Percentiles rank a stretch among this genome's conserved stretches.
These are phyloP conservation scores for Fragilaria crotonensis DNA, from an alignment of 108 stramenopile species.

Conservation along the genomic window DNA sequence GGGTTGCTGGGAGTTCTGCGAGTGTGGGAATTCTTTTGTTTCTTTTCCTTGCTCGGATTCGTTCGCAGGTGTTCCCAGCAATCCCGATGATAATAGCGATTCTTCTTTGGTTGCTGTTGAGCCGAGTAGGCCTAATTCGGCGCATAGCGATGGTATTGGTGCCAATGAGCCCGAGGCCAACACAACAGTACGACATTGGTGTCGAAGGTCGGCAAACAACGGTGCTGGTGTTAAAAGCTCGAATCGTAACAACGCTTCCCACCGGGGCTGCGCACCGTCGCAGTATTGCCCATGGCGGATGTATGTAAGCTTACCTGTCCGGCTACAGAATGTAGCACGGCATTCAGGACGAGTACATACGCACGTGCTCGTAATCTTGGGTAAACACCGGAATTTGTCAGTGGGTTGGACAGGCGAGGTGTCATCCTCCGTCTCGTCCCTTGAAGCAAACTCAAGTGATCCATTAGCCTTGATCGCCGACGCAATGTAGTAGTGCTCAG, in stretches of 20 bases:
- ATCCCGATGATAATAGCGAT: not conserved
- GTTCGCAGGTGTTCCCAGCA: no score
- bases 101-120: not conserved
- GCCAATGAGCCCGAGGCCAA: constrained; percentile 68
- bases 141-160: constrained; percentile 62
- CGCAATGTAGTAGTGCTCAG: constrained; percentile 40
- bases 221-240: constrained; percentile 56
- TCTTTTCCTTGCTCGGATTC: no score
- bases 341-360: constrained; percentile 32
- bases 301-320: not conserved
- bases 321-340: not conserved
- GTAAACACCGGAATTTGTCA: not conserved
- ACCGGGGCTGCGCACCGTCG: constrained; percentile 48
- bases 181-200: constrained; percentile 46
- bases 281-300: constrained; percentile 53
- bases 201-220: constrained; percentile 35
- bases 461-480: constrained; percentile 45
- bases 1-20: constrained; percentile 2
- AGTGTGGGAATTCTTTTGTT: constrained; percentile 8
- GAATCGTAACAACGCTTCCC: constrained; percentile 53
- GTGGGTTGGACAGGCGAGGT: not conserved
- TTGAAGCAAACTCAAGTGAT: constrained; percentile 49
- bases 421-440: not conserved
- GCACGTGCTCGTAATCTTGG: constrained; percentile 22
- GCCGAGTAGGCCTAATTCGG: constrained; percentile 47